Percentiles rank a stretch among this genome's conserved stretches.
phyloP scores from a whole-genome alignment of 179 eudicot species.

The Vitellaria paradoxa region DNA sequence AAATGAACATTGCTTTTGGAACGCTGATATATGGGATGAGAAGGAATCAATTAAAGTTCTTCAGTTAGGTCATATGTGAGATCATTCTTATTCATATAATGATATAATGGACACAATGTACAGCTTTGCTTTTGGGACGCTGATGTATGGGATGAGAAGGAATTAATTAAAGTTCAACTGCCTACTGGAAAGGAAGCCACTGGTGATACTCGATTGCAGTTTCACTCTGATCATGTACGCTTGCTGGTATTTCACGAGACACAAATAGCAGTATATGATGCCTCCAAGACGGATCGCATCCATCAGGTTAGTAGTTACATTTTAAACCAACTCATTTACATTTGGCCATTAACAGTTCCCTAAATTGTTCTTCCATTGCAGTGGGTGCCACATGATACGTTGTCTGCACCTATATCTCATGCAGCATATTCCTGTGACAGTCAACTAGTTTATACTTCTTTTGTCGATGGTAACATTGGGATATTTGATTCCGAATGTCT shows the following conservation, averaged over 20 bases:
- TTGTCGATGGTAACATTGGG: constrained; percentile 64
- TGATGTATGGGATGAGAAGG: constrained; percentile 74
- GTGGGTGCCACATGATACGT: constrained; percentile 76
- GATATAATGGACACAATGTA: not conserved
- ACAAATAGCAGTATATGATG: constrained; percentile 76
- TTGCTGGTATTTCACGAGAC: constrained; percentile 74
- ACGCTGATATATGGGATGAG: too few relatives aligned
- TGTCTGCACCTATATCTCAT: constrained; percentile 68
- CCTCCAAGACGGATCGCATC: constrained; percentile 74
- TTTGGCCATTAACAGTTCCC: not conserved
- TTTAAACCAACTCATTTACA: not conserved
- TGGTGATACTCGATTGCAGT: constrained; percentile 74
- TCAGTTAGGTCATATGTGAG: too few relatives aligned
- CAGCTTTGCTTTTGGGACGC: constrained; percentile 78
- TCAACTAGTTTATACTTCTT: constrained; percentile 60
- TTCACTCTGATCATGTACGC: constrained; percentile 68
- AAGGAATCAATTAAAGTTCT: too few relatives aligned
- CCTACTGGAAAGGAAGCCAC: constrained; percentile 65
- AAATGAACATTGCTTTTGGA: too few relatives aligned
- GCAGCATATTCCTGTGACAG: constrained; percentile 83
- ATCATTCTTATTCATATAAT: too few relatives aligned
- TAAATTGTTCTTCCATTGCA: constrained; percentile 22
- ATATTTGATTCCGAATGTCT: constrained; percentile 63
- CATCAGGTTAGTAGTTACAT: constrained; percentile 44
- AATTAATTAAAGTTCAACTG: constrained; percentile 53